Evolutionary conservation across 345 rosid genomes (phyloP).

Genomic region (Pugionium dolabratum): DNA sequence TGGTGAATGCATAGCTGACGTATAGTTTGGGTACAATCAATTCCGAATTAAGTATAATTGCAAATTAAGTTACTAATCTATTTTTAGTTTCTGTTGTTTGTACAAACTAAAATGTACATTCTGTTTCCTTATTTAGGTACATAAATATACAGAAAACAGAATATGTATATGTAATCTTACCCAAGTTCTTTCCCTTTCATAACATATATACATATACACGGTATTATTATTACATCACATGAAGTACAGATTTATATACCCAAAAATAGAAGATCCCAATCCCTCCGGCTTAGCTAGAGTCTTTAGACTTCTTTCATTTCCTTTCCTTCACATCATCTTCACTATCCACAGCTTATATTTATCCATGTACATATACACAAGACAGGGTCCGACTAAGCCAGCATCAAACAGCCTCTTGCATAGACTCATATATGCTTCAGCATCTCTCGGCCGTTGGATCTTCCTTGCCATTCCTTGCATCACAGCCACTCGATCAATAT

Average conservation of each 20-base stretch:
- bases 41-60: no score
- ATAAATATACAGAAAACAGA: no score
- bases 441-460: slow-evolving; percentile 61
- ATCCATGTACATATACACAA: slow-evolving; percentile 70
- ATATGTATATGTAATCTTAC: background rate
- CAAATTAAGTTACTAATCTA: no score
- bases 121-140: no score
- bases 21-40: no score
- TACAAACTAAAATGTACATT: no score
- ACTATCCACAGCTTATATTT: slow-evolving; percentile 77
- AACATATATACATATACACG: slow-evolving; percentile 4
- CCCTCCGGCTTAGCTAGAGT: slow-evolving; percentile 22
- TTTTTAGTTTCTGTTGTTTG: no score
- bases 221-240: slow-evolving; percentile 2
- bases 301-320: slow-evolving; percentile 6
- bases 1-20: no score
- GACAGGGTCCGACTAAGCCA: slow-evolving; percentile 71
- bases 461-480: slow-evolving; percentile 78
- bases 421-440: slow-evolving; percentile 61
- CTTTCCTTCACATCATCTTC: slow-evolving; percentile 58
- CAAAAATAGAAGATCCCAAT: slow-evolving; percentile 15
- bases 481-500: slow-evolving; percentile 83
- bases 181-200: background rate
- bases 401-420: slow-evolving; percentile 71
- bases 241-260: slow-evolving; percentile 22